A percentile compares a stretch with the other conserved stretches of the same genome.
Conservation (phyloP, 192 early-diverging fungal species). For the Allomyces javanicus region DNA sequence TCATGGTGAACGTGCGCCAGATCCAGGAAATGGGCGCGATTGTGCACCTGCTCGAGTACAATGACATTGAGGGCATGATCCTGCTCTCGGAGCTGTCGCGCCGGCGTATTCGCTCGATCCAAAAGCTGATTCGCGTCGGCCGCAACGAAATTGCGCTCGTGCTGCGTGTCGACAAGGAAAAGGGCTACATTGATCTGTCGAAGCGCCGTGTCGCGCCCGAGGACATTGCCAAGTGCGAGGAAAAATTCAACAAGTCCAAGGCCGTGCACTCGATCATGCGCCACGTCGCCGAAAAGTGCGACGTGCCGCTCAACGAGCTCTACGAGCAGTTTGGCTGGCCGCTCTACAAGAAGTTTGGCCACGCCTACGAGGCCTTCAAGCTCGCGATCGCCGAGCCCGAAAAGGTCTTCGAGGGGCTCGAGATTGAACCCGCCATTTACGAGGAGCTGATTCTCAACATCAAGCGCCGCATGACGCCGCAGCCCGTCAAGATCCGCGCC, state of each 20-base stretch:
- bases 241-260: conserved; percentile 85
- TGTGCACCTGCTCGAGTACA: conserved; percentile 85
- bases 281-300: conserved; percentile 72
- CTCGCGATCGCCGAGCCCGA: conserved; percentile 74
- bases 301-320: conserved; percentile 59
- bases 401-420: conserved; percentile 61
- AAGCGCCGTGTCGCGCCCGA: conserved; percentile 81
- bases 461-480: conserved; percentile 76
- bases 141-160: conserved; percentile 84
- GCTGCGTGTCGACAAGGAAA: conserved; percentile 88
- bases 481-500: conserved; percentile 87
- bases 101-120: conserved; percentile 86
- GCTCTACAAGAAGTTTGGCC: conserved; percentile 83
- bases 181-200: conserved; percentile 96
- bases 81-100: conserved; percentile 78
- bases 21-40: conserved; percentile 95
- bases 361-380: conserved; percentile 96
- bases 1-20: conserved; percentile 91
- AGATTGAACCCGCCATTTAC: conserved; percentile 34
- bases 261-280: conserved; percentile 68
- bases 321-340: conserved; percentile 82
- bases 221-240: conserved; percentile 75
- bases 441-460: conserved; percentile 69
- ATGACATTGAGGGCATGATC: conserved; percentile 96
- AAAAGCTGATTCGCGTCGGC: conserved; percentile 84